These are phyloP conservation scores for Exobasidium cylindrosporum DNA, from an alignment of 1,284 basidiomycete species.

Conservation along the genomic window DNA sequence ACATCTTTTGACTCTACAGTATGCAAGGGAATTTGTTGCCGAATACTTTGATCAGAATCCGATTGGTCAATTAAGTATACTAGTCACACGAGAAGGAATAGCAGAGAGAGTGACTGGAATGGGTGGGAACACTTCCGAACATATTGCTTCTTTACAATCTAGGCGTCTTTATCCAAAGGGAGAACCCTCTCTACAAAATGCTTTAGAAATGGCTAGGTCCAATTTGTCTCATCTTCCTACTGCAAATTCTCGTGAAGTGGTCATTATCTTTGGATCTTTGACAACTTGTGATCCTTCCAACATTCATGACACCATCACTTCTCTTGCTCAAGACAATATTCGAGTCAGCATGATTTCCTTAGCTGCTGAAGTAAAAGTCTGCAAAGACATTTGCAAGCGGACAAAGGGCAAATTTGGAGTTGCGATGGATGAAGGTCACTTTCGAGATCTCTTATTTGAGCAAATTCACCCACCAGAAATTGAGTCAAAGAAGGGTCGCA, in stretches of 20 bases:
- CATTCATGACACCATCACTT: constrained; percentile 83
- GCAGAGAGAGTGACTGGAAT: constrained; percentile 59
- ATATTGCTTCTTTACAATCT: constrained; percentile 78
- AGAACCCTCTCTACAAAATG: constrained; percentile 93
- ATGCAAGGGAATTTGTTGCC: constrained; percentile 72
- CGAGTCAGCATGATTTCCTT: constrained; percentile 87
- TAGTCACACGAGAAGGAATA: constrained; percentile 51
- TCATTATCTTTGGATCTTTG: constrained; percentile 88
- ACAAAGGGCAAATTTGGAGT: constrained; percentile 64
- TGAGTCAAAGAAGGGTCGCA: constrained; percentile 18
- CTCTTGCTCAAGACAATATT: constrained; percentile 72
- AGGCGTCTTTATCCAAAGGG: constrained; percentile 83
- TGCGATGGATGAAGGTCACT: constrained; percentile 93
- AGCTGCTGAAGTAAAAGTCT: constrained; percentile 94
- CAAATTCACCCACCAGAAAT: constrained; percentile 72
- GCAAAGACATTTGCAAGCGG: constrained; percentile 66
- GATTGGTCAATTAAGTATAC: constrained; percentile 69
- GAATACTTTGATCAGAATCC: constrained; percentile 99
- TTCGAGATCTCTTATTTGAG: constrained; percentile 90
- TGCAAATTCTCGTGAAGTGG: constrained; percentile 89
- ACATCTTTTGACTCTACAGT: constrained; percentile 66
- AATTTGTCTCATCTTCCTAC: constrained; percentile 72
- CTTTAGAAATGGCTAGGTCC: constrained; percentile 76
- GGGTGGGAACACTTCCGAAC: constrained; percentile 88
- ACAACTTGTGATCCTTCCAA: constrained; percentile 96